Percentiles rank a stretch among this genome's conserved stretches.
Conservation (phyloP, 2,329 filamentous ascomycete genomes). For the Trichoderma sp. region DNA sequence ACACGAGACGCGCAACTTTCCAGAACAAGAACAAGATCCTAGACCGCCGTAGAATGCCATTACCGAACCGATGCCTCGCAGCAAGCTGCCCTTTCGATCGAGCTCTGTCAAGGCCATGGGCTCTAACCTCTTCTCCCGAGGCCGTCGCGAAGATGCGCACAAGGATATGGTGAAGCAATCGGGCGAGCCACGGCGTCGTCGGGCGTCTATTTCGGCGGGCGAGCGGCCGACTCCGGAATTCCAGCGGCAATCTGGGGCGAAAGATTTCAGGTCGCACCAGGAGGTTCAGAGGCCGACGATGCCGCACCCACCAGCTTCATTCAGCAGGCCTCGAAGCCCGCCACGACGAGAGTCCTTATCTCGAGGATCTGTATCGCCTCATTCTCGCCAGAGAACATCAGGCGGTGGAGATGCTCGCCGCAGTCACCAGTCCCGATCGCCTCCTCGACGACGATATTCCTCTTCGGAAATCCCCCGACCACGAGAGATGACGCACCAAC, state of each 20-base stretch:
- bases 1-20: background rate
- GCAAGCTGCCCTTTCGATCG: constrained; percentile 20
- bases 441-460: constrained; percentile 15
- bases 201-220: background rate
- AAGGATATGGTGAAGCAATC: background rate
- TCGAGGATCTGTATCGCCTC: constrained; percentile 17
- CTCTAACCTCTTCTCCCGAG: constrained; percentile 19
- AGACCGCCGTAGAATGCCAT: constrained; percentile 1
- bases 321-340: constrained; percentile 5
- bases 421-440: constrained; percentile 1
- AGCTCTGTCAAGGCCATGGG: constrained; percentile 20
- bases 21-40: background rate
- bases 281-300: background rate
- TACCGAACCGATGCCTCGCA: constrained; percentile 16
- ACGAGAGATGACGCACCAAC: background rate
- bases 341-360: constrained; percentile 8
- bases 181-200: constrained; percentile 12
- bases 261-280: constrained; percentile 15
- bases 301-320: constrained; percentile 6
- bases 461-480: constrained; percentile 12
- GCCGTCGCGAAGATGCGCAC: constrained; percentile 1
- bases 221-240: background rate
- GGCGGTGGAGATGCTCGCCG: background rate
- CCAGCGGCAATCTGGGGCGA: background rate
- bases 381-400: constrained; percentile 2